A percentile compares a stretch with the other conserved stretches of the same genome.
Evolutionary conservation across 2,329 filamentous ascomycete species (phyloP).

Genomic region (Penicillium crustosum): DNA sequence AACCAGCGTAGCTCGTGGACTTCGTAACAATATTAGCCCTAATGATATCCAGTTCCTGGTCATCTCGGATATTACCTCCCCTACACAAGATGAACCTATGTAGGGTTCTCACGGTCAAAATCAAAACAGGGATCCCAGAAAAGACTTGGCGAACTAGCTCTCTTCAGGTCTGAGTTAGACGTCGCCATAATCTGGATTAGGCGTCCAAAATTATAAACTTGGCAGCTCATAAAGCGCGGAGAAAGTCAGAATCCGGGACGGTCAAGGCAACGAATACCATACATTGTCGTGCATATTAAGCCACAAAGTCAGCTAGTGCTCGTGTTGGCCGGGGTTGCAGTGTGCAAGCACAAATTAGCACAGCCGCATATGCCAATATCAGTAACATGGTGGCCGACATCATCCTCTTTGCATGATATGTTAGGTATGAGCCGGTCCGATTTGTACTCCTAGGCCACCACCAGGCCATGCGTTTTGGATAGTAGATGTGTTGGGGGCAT

Average conservation of each 20-base stretch:
- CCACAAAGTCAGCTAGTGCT: background rate
- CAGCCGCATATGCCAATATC: background rate
- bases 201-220: background rate
- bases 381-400: background rate
- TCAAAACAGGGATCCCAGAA: background rate
- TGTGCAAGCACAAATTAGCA: background rate
- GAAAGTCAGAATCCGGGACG: background rate
- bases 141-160: background rate
- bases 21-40: slow-evolving; percentile 1
- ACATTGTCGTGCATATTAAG: background rate
- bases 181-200: background rate
- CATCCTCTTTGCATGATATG: background rate
- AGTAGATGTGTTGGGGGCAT: slow-evolving; percentile 25
- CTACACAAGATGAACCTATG: background rate
- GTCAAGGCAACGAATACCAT: background rate
- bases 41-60: background rate
- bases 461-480: slow-evolving; percentile 32
- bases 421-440: slow-evolving; percentile 25
- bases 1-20: background rate
- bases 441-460: slow-evolving; percentile 30
- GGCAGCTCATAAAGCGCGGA: background rate
- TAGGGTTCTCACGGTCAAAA: background rate
- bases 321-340: background rate
- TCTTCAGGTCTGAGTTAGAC: background rate
- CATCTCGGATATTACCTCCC: background rate